Base-by-base conservation (phyloP, 768 basidiomycete genomes). In the Hydnomerulius pinastri region DNA sequence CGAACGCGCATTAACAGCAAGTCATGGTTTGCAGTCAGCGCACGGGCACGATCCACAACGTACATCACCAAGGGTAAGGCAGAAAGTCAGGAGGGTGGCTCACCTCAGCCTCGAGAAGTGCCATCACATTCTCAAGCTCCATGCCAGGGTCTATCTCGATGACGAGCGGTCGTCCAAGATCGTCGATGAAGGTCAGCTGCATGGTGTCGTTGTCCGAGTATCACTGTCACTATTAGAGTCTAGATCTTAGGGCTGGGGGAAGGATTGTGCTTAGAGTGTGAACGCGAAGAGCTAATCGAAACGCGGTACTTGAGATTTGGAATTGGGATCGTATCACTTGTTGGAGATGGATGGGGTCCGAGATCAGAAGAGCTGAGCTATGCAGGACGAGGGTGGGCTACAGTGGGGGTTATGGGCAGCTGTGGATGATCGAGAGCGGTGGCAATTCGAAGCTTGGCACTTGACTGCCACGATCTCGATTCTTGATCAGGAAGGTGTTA, bases 21-120 rank as follows among this genome's bases (percentile, higher is more conserved):
- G n/a, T n/a, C n/a, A n/a, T n/a, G n/a, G n/a, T n/a, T n/a, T n/a
- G n/a, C n/a, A n/a, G n/a, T n/a, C n/a, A n/a, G n/a, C n/a, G n/a
- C n/a, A 43, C 43, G 39, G 13, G 9, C 23, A 45, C 17, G 15
- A 27, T 15, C 5, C 27, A 35, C 23, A 15, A 8, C n/a, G 46
- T 20, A 38, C 45, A 35, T 48, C 18, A n/a, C n/a, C 43, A 40
- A 24, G 23, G 41, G 38, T 37, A 46, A 50, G 28, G 38, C 32
- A 35, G 10, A 25, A 30, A n/a, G 20, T 7, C 24, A 37, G 10
- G 41, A n/a, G 25, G 42, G 44, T 36, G n/a, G 65, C 85, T 67
- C 66, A 93, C 96, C 82, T 98, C 95, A 0, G 87, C 95, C 70
- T 97, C 93, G n/a, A 97, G 77, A 46, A 98, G 75, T 11, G 92